Evolutionary conservation across 768 basidiomycete genomes (phyloP).

Genomic region (Roridomyces roridus): DNA sequence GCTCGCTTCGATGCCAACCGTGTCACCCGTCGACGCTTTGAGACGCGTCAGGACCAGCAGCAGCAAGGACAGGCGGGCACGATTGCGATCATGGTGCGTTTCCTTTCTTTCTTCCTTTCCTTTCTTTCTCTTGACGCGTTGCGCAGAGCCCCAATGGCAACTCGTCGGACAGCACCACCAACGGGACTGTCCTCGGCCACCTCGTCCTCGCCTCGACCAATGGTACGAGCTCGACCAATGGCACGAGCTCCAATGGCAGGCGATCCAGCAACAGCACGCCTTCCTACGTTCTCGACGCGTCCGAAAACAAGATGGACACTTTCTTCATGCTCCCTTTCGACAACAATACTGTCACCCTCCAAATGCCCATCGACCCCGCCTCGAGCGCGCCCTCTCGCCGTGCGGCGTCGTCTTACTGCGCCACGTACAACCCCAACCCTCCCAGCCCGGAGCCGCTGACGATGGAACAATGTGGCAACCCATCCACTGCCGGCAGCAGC

Average conservation of each 20-base stretch:
- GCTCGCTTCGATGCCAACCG: slow-evolving; percentile 5
- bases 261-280: too few relatives aligned
- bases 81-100: slow-evolving; percentile 3
- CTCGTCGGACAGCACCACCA: slow-evolving; percentile 44
- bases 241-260: too few relatives aligned
- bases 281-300: slow-evolving; percentile 53
- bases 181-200: slow-evolving; percentile 45
- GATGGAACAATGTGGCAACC: slow-evolving; percentile 48
- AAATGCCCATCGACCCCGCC: slow-evolving; percentile 43
- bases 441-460: slow-evolving; percentile 53
- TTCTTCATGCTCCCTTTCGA: slow-evolving; percentile 44
- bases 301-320: slow-evolving; percentile 50
- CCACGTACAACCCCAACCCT: slow-evolving; percentile 65
- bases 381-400: slow-evolving; percentile 35
- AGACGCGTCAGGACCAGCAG: not conserved
- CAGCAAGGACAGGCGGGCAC: not conserved
- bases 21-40: not conserved
- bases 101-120: not conserved
- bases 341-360: slow-evolving; percentile 46
- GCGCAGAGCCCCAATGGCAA: slow-evolving; percentile 21
- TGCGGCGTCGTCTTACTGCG: slow-evolving; percentile 48
- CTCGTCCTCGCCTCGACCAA: slow-evolving; percentile 32
- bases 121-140: not conserved
- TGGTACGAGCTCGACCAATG: slow-evolving; percentile 16
- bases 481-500: slow-evolving; percentile 36